phyloP scores from a whole-genome alignment of 2,329 filamentous ascomycete genomes.

The Pseudopyricularia cyperi region DNA sequence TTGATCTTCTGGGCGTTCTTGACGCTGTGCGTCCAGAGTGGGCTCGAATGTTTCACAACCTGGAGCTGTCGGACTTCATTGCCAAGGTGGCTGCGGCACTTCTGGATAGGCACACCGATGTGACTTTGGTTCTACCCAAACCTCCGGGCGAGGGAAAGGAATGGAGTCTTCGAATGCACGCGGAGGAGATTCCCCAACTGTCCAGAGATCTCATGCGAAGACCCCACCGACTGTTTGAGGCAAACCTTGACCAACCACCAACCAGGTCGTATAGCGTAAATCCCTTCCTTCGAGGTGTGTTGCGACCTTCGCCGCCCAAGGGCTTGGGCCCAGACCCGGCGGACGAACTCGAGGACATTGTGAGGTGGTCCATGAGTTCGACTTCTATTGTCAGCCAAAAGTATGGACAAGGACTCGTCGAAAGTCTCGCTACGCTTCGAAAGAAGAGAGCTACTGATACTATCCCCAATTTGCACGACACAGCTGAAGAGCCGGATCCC shows the following conservation, averaged over 20 bases:
- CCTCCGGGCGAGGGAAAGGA: background rate
- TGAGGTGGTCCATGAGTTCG: background rate
- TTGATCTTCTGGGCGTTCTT: conserved; percentile 26
- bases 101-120: conserved; percentile 17
- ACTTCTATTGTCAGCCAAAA: background rate
- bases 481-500: background rate
- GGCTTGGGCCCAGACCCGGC: background rate
- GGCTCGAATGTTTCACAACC: conserved; percentile 32
- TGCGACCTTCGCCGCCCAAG: background rate
- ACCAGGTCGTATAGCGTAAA: no score
- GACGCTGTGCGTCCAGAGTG: conserved; percentile 28
- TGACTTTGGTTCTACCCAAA: conserved; percentile 7
- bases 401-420: background rate
- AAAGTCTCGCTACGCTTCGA: conserved; percentile 5
- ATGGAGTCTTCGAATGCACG: background rate
- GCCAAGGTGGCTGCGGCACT: conserved; percentile 24
- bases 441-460: background rate
- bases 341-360: background rate
- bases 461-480: background rate
- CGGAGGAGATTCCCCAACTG: background rate
- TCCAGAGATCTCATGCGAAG: background rate
- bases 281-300: background rate
- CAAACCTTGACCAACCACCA: no score
- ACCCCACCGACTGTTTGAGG: background rate
- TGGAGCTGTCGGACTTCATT: conserved; percentile 29